Percentiles rank a stretch among this genome's conserved stretches.
phyloP scores from a whole-genome alignment of 1,139 yeast species.

The Protomyces macrosporus region DNA sequence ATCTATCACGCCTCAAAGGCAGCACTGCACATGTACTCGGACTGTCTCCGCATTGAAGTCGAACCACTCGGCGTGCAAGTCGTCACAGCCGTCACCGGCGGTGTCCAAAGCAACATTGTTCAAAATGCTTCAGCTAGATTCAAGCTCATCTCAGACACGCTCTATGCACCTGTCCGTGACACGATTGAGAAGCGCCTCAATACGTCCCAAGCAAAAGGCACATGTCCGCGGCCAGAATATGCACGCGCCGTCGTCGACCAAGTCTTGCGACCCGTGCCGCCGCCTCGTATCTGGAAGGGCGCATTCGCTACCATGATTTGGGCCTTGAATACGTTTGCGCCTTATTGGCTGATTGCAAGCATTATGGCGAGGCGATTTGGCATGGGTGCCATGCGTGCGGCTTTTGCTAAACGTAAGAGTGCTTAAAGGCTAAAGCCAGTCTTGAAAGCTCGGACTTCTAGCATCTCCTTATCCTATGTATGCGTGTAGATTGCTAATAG shows the following conservation, averaged over 20 bases:
- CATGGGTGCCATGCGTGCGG: conserved; percentile 3
- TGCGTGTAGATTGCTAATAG: too few species aligned
- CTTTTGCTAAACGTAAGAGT: background rate
- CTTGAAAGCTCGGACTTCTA: too few species aligned
- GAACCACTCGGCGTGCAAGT: conserved; percentile 70
- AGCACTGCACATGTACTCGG: conserved; percentile 68
- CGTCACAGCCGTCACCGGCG: conserved; percentile 64
- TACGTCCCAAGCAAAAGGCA: conserved; percentile 16
- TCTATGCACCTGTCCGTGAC: conserved; percentile 6
- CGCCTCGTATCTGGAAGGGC: conserved; percentile 20
- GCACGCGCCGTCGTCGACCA: conserved; percentile 13
- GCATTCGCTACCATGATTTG: conserved; percentile 14
- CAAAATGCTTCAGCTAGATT: conserved; percentile 38
- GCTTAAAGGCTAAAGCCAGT: background rate
- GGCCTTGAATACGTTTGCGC: conserved; percentile 12
- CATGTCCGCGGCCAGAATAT: conserved; percentile 6
- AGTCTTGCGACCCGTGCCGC: conserved; percentile 1
- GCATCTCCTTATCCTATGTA: too few species aligned
- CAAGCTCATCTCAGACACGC: conserved; percentile 4
- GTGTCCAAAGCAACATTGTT: conserved; percentile 58
- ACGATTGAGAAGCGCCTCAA: conserved; percentile 9
- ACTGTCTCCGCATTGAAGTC: conserved; percentile 59
- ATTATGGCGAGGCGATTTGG: conserved; percentile 21
- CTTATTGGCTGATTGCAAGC: conserved; percentile 16
- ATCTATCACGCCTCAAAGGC: conserved; percentile 70